These are phyloP conservation scores for Cinnamomum micranthum DNA, from an alignment of 164 flowering plant genomes.

Conservation along the genomic window DNA sequence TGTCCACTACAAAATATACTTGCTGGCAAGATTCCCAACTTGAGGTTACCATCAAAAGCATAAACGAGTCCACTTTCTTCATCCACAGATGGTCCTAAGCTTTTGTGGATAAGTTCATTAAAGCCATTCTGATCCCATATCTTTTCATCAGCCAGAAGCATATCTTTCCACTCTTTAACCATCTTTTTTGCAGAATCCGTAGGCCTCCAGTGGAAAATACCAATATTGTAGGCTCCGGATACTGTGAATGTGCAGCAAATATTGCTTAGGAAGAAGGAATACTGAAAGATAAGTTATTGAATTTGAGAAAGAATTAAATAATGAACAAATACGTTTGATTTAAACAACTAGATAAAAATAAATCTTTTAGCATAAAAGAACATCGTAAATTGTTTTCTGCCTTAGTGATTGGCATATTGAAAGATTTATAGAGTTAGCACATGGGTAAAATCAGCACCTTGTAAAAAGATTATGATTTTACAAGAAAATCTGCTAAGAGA, in stretches of 20 bases:
- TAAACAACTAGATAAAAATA: slow-evolving; percentile 3
- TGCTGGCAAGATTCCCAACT: slow-evolving; percentile 84
- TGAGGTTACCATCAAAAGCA: slow-evolving; percentile 88
- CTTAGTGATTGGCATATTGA: no score
- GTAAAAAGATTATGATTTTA: no score
- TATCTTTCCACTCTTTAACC: slow-evolving; percentile 85
- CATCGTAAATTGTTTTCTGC: no score
- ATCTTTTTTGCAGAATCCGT: slow-evolving; percentile 72
- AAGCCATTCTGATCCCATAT: slow-evolving; percentile 99
- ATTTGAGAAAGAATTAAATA: neutral
- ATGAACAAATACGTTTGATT: neutral
- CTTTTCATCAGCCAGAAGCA: slow-evolving; percentile 78
- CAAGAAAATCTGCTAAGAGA: no score
- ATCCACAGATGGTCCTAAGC: slow-evolving; percentile 84
- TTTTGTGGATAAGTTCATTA: slow-evolving; percentile 66
- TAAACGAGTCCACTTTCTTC: slow-evolving; percentile 79
- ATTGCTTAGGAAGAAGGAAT: neutral
- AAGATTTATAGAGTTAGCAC: no score
- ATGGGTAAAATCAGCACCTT: no score
- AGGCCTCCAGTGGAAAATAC: slow-evolving; percentile 97
- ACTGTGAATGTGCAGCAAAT: slow-evolving; percentile 32
- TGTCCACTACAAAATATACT: slow-evolving; percentile 98
- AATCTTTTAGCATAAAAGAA: neutral
- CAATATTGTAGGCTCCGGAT: slow-evolving; percentile 78
- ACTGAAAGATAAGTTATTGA: neutral